Conservation (phyloP, 2,329 filamentous ascomycete species). For the Verticillium albo-atrum region DNA sequence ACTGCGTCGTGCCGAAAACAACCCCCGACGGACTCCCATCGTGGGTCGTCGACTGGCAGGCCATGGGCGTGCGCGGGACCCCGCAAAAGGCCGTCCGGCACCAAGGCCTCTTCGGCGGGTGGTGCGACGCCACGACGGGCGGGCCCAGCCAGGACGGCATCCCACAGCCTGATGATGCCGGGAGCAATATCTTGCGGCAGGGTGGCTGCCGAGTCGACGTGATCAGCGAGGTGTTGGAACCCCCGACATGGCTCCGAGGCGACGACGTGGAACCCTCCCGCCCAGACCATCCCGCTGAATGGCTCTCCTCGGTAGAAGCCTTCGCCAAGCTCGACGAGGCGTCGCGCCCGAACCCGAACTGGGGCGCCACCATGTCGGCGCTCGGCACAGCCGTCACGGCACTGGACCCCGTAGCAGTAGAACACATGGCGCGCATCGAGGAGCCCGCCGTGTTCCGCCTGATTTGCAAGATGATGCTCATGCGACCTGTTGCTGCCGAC, state of each 20-base stretch:
- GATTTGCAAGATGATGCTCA: background rate
- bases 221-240: background rate
- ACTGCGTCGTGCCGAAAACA: conserved; percentile 5
- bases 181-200: background rate
- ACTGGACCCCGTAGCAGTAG: background rate
- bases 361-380: background rate
- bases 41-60: conserved; percentile 13
- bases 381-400: background rate
- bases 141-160: background rate
- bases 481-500: background rate
- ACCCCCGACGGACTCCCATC: conserved; percentile 2
- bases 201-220: background rate
- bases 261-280: background rate
- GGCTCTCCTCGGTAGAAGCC: background rate
- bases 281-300: background rate
- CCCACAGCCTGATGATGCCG: background rate
- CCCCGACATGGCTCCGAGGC: background rate
- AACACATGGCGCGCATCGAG: background rate
- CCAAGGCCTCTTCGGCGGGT: background rate
- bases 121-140: background rate
- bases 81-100: background rate
- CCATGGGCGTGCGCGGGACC: conserved; percentile 1
- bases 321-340: background rate
- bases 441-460: background rate
- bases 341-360: background rate